Base-by-base conservation (phyloP, 352 stramenopile species). In the Globisporangium paddicum region DNA sequence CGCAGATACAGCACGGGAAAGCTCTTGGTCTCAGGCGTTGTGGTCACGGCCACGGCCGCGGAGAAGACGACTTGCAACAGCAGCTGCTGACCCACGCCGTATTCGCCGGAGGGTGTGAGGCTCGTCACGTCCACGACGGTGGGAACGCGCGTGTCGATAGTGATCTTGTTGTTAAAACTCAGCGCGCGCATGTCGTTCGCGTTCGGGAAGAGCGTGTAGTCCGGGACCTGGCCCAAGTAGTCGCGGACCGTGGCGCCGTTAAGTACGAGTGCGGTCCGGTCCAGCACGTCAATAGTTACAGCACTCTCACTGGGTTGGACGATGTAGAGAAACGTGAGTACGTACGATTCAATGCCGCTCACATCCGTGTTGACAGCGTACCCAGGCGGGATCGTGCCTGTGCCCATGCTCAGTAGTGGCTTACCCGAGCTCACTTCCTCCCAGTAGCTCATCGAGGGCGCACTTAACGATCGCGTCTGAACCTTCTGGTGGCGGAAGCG, bases 91-190 rank as follows among this genome's bases (percentile, higher is more conserved):
- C 77, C 81, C 19, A 90, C 71, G 5, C 83, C 81, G 46, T 91
- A 93, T 40, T 85, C 75, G 0, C 73, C 81, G 0, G 78, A 83
- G 0, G 69, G 55, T 5, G 63, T 87, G 5, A 57, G 58, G 1
- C 75, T 68, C 2, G 69, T 84, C 2, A 91, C 79, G 30, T 70
- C 68, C 0, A 63, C 14, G 0, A 93, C 67, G 0, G 46, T 63
- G 2, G 81, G 79, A 0, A 69, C 32, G 0, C 66, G 73, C 1
- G 83, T 91, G 46, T 89, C 70, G 41, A 93, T 79, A 0, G 42
- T 55, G 25, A 93, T 55, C 2, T 86, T 57, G 38, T 71, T 90
- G 47, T 84, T 89, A 55, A 65, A 88, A 23, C 76, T 80, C 7
- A 93, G 63, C 19, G 73, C 77, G 2, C 77, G 77, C 3, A 55